Percentiles rank a stretch among this genome's conserved stretches.
These are phyloP conservation scores for Irineochytrium annulatum DNA, from an alignment of 192 early-diverging fungal genomes.

Conservation along the genomic window DNA sequence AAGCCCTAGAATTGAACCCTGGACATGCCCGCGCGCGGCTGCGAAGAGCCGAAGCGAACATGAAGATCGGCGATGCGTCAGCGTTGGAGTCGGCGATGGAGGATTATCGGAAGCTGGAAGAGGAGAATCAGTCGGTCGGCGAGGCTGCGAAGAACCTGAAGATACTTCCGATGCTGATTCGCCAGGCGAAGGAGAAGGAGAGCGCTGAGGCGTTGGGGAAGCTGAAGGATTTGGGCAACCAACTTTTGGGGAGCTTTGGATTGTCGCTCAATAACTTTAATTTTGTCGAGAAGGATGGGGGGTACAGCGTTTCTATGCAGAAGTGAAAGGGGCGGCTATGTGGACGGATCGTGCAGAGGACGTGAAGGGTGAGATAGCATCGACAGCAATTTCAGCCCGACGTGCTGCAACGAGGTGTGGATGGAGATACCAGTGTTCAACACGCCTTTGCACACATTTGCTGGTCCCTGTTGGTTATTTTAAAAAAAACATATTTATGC, in stretches of 20 bases:
- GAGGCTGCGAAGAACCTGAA: neutral
- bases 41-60: constrained; percentile 1
- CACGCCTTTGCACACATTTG: too few species aligned
- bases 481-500: too few species aligned
- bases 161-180: neutral
- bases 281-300: constrained; percentile 19
- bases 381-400: too few species aligned
- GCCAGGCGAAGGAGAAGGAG: neutral
- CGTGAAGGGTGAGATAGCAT: too few species aligned
- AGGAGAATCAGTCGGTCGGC: neutral
- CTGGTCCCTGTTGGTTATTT: too few species aligned
- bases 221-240: constrained; percentile 70
- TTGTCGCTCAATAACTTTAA: constrained; percentile 70
- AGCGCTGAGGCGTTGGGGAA: constrained; percentile 30
- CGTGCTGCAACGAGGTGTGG: too few species aligned
- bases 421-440: too few species aligned
- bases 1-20: neutral
- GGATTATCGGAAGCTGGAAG: neutral
- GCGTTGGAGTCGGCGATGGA: neutral
- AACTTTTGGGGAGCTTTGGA: constrained; percentile 69
- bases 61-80: neutral
- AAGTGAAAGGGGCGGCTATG: too few species aligned
- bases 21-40: neutral
- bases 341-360: too few species aligned
- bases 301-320: neutral